Base-by-base conservation (phyloP, 2,329 filamentous ascomycete species). In the Rachicladosporium sp. region DNA sequence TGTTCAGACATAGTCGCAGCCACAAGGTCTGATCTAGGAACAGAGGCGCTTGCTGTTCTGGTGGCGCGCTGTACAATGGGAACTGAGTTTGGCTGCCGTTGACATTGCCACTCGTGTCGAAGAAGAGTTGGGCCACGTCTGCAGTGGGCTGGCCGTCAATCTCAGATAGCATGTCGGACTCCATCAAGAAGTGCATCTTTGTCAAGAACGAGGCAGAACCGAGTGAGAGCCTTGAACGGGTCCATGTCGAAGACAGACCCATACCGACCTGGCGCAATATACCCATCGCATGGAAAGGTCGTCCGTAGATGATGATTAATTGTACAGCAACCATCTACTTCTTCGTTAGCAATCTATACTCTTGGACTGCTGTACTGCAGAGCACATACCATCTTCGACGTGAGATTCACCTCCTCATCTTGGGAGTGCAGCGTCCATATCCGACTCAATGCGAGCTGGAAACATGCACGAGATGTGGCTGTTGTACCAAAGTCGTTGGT, bases 171-270 rank as follows among this genome's bases (percentile, higher is more conserved):
- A 41, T 9, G 27, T 41, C 39, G 10, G 34, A 36, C 12, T 41
- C 39, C 39, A 41, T 41, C 6, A 41, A n/a, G 10, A 41, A 41
- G 13, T 41, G 39, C 34, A 41, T 41, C 23, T 41, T 41, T 8
- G 39, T 35, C 19, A 41, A 36, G 21, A 37, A 41, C 10, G 34
- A 37, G 11, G 39, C 34, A 11, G 39, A 33, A 3, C 39, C 39
- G 11, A 41, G 30, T 8, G 39, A 41, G 11, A 41, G 39, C 23
- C 39, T 37, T 10, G 39, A 41, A 9, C 39, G 35, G 5, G 39
- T 41, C 39, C 39, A 37, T 2, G 30, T 33, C 8, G 39, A 41
- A 10, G 39, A 37, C 29, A 41, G 9, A 33, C 39, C 37, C 23
- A 41, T 15, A 2, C 34, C 39, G 10, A 41, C 39, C 12, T 41